phyloP scores from a whole-genome alignment of 2,329 filamentous ascomycete species.

The Ceratocystiopsis sp. region DNA sequence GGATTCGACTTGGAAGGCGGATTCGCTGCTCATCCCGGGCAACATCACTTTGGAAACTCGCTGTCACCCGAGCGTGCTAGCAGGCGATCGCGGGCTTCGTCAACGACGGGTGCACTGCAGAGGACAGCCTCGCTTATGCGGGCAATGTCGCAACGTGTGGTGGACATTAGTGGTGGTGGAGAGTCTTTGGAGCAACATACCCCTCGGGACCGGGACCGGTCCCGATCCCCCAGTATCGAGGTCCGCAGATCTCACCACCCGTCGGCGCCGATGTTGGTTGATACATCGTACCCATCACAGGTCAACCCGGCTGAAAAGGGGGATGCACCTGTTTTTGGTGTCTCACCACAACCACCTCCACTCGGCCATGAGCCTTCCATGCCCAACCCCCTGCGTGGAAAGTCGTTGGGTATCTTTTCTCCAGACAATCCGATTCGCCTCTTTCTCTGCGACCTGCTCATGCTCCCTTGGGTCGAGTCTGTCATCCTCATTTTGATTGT shows the following conservation, averaged over 20 bases:
- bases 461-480: conserved; percentile 76
- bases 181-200: conserved; percentile 62
- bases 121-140: conserved; percentile 61
- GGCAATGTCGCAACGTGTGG: conserved; percentile 89
- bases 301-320: conserved; percentile 29
- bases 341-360: conserved; percentile 15
- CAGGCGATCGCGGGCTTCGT: conserved; percentile 43
- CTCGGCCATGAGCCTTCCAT: conserved; percentile 18
- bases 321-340: conserved; percentile 15
- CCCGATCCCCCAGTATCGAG: conserved; percentile 34
- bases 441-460: conserved; percentile 64
- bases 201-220: conserved; percentile 35
- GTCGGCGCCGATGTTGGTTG: conserved; percentile 24
- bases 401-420: conserved; percentile 69
- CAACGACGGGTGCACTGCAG: conserved; percentile 45
- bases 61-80: conserved; percentile 31
- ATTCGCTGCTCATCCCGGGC: conserved; percentile 26
- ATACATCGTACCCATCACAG: conserved; percentile 36
- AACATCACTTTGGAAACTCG: conserved; percentile 38
- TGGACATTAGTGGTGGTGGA: conserved; percentile 89
- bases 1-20: no score
- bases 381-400: conserved; percentile 71
- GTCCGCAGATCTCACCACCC: conserved; percentile 31
- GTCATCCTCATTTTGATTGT: conserved; percentile 76
- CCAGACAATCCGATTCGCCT: conserved; percentile 59